Evolutionary conservation across 108 stramenopile genomes (phyloP).

Genomic region (Cylindrotheca closterium): DNA sequence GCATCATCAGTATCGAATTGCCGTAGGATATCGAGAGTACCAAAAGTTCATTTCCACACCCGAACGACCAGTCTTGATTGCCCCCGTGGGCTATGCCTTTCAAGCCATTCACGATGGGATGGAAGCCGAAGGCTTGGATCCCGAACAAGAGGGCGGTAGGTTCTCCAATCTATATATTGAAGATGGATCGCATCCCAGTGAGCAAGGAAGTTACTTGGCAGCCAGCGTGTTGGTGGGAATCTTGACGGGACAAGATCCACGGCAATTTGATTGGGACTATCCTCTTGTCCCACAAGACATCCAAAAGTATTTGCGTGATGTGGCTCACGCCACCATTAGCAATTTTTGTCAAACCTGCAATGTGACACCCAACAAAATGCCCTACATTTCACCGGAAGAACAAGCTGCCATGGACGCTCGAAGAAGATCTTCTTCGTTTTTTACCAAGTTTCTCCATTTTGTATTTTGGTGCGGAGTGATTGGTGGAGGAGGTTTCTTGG

Average conservation of each 20-base stretch:
- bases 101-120: not conserved
- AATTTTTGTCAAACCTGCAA: not conserved
- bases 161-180: not conserved
- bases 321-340: not conserved
- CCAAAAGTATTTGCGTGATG: not conserved
- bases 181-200: conserved; percentile 6
- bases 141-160: not conserved
- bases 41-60: not conserved
- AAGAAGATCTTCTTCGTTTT: too few relatives aligned
- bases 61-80: not conserved
- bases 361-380: too few relatives aligned
- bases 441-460: too few relatives aligned
- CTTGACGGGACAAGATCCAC: not conserved
- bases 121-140: not conserved
- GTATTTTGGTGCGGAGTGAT: too few relatives aligned
- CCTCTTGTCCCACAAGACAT: not conserved
- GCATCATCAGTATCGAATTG: not conserved
- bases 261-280: not conserved
- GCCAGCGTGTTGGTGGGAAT: not conserved
- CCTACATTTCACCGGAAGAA: too few relatives aligned
- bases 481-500: too few relatives aligned
- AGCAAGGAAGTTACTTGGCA: not conserved
- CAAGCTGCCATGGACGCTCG: too few relatives aligned
- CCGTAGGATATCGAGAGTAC: not conserved
- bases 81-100: not conserved